Evolutionary conservation across 768 basidiomycete species (phyloP).

Genomic region (Plicaturopsis crispa): DNA sequence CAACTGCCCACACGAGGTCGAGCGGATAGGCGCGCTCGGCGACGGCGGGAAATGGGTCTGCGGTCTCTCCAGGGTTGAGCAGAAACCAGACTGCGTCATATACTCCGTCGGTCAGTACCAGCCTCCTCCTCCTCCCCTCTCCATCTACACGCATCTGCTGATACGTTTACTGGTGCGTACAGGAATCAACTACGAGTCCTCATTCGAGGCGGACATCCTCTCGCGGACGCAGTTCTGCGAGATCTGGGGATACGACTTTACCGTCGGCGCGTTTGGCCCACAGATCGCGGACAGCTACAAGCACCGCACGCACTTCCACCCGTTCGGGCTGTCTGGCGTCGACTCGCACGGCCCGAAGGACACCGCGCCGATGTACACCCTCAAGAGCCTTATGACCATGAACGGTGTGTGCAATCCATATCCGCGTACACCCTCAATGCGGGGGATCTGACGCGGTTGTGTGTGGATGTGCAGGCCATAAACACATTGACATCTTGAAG

Average conservation of each 20-base stretch:
- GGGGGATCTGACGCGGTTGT: no score
- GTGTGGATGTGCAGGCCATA: no score
- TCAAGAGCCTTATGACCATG: constrained; percentile 52
- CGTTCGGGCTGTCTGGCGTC: constrained; percentile 21
- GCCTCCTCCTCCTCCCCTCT: no score
- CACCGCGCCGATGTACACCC: constrained; percentile 48
- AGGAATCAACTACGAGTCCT: constrained; percentile 43
- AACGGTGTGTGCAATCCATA: no score
- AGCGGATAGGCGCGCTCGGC: constrained; percentile 39
- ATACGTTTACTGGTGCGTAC: no score
- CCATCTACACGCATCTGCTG: no score
- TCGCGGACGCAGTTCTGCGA: constrained; percentile 31
- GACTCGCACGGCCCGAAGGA: constrained; percentile 41
- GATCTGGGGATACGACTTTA: constrained; percentile 36
- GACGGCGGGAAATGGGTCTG: constrained; percentile 53
- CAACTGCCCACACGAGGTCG: constrained; percentile 40
- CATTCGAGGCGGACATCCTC: constrained; percentile 44
- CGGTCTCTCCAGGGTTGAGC: constrained; percentile 34
- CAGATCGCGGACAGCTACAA: constrained; percentile 26
- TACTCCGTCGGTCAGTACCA: no score
- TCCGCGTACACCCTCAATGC: no score
- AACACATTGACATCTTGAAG: constrained; percentile 65
- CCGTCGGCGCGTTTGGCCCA: constrained; percentile 34
- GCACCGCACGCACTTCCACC: constrained; percentile 33
- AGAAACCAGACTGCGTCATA: constrained; percentile 38